phyloP scores from a whole-genome alignment of 2,329 filamentous ascomycete species.

The Stachybotrys echinatus region DNA sequence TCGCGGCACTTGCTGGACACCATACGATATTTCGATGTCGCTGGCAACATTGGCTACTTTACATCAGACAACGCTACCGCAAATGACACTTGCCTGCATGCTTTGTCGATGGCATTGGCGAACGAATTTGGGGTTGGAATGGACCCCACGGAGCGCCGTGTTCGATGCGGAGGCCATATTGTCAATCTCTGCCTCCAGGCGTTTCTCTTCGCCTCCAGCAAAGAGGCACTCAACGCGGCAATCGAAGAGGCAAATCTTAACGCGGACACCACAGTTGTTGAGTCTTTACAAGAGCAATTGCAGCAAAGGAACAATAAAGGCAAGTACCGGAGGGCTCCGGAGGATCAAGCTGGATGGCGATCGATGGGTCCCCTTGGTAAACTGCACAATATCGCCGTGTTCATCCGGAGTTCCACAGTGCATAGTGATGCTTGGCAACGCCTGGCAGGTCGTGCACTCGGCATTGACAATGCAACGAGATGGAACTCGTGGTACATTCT shows the following conservation, averaged over 20 bases:
- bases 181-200: neutral
- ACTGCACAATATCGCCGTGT: slow-evolving; percentile 4
- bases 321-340: neutral
- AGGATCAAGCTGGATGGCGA: slow-evolving; percentile 1
- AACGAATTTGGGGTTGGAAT: slow-evolving; percentile 1
- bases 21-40: slow-evolving; percentile 1
- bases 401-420: slow-evolving; percentile 4
- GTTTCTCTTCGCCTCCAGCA: neutral
- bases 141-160: neutral
- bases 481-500: slow-evolving; percentile 6
- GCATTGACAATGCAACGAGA: slow-evolving; percentile 4
- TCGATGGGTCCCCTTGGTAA: slow-evolving; percentile 2
- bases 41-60: slow-evolving; percentile 1
- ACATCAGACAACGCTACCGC: neutral
- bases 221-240: neutral
- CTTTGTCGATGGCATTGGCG: neutral
- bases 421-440: slow-evolving; percentile 3
- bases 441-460: slow-evolving; percentile 3
- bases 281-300: slow-evolving; percentile 2
- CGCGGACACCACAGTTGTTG: neutral
- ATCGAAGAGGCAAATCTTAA: neutral
- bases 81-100: slow-evolving; percentile 2
- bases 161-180: neutral
- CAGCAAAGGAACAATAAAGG: slow-evolving; percentile 2
- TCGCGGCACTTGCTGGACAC: slow-evolving; percentile 1